Evolutionary conservation across 805 yeast species (phyloP), one percentile per base, ranked within the genome.

Genomic region (Clavispora carvajalis): DNA sequence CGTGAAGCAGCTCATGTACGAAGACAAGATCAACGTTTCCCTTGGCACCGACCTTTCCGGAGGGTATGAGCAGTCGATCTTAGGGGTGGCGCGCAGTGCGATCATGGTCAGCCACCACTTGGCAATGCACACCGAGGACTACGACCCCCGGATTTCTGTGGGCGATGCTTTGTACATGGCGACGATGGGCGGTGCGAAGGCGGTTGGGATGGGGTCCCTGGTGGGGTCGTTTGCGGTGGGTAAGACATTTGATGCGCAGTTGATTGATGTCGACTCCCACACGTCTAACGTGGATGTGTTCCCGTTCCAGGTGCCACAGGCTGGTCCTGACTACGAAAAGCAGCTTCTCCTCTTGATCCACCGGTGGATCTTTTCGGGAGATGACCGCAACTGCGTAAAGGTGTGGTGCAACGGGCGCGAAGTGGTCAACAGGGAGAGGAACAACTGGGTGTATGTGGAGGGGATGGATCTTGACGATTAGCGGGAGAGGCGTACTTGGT

Each of bases 351-450:
- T 83, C 54, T 54, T 86, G 39, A 59, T 89, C 3, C 85, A 85
- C 45, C 89, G 88, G 60, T 93, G 99, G 99, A 67, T 91, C 7
- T 93, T 88, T 59, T 76, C 79, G 43, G 98, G 98, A 15, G 99
- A 93, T 62, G 97, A 93, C 59, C 74, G 98, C 55, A 93, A 93
- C 58, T 80, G 91, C 24, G 55, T 65, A 5, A 71, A 71, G 39
- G 96, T 91, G 12, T 93, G 86, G 85, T 90, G 90, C 30, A 78
- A 80, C 54, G 98, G 98, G 8, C 62, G 74, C 47, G 54, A 64
- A 40, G 91, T 85, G 19, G 64, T 76, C 7, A 63, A 70, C 45
- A 76, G 74, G 47, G 44, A 43, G 16, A 44, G 38, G 12, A 17
- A 33, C 17, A 16, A 33, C 13, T 41, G 44, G 44, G 44, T 41